phyloP scores from a whole-genome alignment of 2,329 filamentous ascomycete species.

The Neofusicoccum laricinum region DNA sequence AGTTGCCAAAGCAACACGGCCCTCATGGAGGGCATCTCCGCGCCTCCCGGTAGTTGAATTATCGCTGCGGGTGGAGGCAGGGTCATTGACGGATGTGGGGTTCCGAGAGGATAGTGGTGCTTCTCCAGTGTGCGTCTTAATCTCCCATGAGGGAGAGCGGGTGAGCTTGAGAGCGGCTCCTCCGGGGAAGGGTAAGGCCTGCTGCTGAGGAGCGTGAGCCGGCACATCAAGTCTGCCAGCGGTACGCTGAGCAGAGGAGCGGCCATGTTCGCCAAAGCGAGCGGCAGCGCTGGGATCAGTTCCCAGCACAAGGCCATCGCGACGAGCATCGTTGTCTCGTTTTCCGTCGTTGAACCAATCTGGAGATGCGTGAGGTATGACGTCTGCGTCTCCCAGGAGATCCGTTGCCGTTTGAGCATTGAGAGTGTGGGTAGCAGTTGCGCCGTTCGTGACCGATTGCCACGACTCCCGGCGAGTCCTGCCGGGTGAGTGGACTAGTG shows the following conservation, averaged over 20 bases:
- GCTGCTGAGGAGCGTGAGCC: background rate
- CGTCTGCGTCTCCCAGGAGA: background rate
- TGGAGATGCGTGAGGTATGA: background rate
- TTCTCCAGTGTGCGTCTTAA: background rate
- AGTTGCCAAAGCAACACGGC: background rate
- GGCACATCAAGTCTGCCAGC: background rate
- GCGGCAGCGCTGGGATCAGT: constrained; percentile 2
- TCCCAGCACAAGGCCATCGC: background rate
- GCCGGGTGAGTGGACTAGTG: background rate
- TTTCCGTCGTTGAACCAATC: background rate
- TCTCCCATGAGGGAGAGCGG: background rate
- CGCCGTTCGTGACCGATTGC: background rate
- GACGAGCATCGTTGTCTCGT: background rate
- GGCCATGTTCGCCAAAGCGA: constrained; percentile 6
- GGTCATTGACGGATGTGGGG: background rate
- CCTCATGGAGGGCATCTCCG: too few relatives aligned
- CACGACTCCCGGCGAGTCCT: background rate
- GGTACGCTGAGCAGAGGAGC: background rate
- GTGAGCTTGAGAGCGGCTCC: too few relatives aligned
- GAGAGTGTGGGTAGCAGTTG: background rate
- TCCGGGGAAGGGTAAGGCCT: background rate
- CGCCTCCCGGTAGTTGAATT: background rate
- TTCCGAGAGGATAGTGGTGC: background rate
- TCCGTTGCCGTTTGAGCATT: background rate
- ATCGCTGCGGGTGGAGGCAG: background rate